Evolutionary conservation across 169 alveolate genomes (phyloP).

Genomic region (Plasmodium blacklocki): DNA sequence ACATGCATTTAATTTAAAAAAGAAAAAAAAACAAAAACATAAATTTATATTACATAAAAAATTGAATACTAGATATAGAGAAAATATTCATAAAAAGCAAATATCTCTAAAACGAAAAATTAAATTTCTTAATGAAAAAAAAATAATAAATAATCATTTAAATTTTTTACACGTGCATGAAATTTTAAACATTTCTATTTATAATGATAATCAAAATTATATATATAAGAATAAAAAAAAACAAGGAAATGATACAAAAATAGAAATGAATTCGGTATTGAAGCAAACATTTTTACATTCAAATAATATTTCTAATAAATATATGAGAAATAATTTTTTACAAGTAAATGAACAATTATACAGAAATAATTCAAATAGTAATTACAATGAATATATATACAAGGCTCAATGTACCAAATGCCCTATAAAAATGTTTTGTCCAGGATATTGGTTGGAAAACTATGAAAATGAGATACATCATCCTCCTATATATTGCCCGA

Average conservation of each 20-base stretch:
- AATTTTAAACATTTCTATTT: too few relatives aligned
- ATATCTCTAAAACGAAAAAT: constrained; percentile 1
- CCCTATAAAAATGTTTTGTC: constrained; percentile 58
- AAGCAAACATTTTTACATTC: too few relatives aligned
- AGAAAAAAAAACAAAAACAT: neutral
- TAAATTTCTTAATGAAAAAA: neutral
- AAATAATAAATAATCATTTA: too few relatives aligned
- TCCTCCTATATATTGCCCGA: constrained; percentile 84
- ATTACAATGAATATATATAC: neutral
- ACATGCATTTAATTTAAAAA: neutral
- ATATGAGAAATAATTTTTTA: too few relatives aligned
- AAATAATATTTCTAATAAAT: too few relatives aligned
- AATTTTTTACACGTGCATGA: too few relatives aligned
- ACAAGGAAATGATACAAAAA: too few relatives aligned
- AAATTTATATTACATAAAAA: neutral
- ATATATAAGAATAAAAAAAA: too few relatives aligned
- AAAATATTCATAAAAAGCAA: neutral
- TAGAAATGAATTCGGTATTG: too few relatives aligned
- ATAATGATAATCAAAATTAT: too few relatives aligned
- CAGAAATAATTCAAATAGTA: too few relatives aligned
- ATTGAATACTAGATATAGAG: neutral
- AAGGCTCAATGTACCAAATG: constrained; percentile 43
- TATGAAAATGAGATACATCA: constrained; percentile 79
- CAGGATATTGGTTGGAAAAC: constrained; percentile 43
- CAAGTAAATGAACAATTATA: too few relatives aligned